Percentiles rank a stretch among this genome's conserved stretches.
These are phyloP conservation scores for Magnaporthiopsis poae DNA, from an alignment of 2,329 filamentous ascomycete species.

Conservation along the genomic window DNA sequence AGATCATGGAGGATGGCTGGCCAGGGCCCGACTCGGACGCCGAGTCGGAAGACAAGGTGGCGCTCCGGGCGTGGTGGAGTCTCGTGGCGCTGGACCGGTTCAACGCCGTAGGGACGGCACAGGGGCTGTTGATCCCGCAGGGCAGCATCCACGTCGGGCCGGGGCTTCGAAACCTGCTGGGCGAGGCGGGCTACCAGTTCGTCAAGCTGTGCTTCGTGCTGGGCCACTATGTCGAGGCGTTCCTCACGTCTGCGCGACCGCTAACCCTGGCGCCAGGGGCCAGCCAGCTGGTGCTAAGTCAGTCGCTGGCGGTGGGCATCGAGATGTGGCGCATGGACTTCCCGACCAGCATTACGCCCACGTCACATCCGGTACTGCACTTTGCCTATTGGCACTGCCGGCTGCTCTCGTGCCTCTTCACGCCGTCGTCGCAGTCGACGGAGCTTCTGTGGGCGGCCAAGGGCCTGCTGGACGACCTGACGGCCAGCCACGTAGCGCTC, in stretches of 20 bases:
- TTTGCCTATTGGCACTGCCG: constrained; percentile 62
- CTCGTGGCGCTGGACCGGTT: constrained; percentile 63
- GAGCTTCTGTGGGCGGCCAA: constrained; percentile 52
- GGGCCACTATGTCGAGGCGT: constrained; percentile 35
- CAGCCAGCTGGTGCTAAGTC: constrained; percentile 15
- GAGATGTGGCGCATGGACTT: constrained; percentile 59
- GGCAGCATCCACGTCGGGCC: constrained; percentile 49
- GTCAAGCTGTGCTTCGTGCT: constrained; percentile 27
- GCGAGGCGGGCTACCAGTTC: constrained; percentile 54
- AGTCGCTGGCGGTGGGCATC: constrained; percentile 45
- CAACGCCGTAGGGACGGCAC: constrained; percentile 59
- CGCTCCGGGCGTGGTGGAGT: constrained; percentile 61
- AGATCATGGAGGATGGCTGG: constrained; percentile 16
- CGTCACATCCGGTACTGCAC: constrained; percentile 47
- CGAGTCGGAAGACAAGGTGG: constrained; percentile 53
- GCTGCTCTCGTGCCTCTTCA: constrained; percentile 52
- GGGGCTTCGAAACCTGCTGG: constrained; percentile 50
- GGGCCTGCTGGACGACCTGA: constrained; percentile 49
- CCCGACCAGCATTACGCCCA: constrained; percentile 43
- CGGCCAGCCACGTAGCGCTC: constrained; percentile 32
- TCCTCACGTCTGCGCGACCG: constrained; percentile 1
- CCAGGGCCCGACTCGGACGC: constrained; percentile 35
- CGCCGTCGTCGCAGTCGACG: constrained; percentile 42
- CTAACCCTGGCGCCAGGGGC: neutral
- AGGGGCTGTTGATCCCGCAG: constrained; percentile 53